Conservation (phyloP, 805 yeast species). For the Candida germanica region DNA sequence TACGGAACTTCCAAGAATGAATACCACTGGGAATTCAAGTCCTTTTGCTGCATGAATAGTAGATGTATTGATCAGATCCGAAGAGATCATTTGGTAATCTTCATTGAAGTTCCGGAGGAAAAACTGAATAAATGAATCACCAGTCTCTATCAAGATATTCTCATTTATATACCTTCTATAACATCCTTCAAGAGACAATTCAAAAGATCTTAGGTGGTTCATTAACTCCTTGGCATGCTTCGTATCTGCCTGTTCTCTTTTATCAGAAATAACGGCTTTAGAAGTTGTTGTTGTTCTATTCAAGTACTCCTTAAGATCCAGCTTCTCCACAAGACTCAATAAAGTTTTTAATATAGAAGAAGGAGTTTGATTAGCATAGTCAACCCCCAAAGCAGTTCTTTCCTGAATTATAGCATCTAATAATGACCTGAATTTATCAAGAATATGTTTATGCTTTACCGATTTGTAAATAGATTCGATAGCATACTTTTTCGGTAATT, state of each 20-base stretch:
- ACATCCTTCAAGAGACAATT: constrained; percentile 17
- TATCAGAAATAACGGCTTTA: too few relatives aligned
- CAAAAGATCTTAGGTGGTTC: constrained; percentile 18
- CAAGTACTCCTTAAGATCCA: constrained; percentile 31
- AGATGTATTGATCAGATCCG: constrained; percentile 48
- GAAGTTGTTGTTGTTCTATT: too few relatives aligned
- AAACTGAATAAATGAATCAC: constrained; percentile 31
- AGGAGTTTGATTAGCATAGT: constrained; percentile 29
- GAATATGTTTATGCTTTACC: not conserved
- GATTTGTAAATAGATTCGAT: constrained; percentile 7
- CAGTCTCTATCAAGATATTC: constrained; percentile 2
- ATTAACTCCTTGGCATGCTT: constrained; percentile 11
- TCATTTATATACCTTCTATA: constrained; percentile 11
- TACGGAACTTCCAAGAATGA: constrained; percentile 30
- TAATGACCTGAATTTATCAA: constrained; percentile 4
- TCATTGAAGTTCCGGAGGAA: constrained; percentile 42
- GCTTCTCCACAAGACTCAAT: constrained; percentile 25
- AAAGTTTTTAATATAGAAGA: constrained; percentile 31
- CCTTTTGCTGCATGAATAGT: constrained; percentile 79
- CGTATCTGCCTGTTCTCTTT: too few relatives aligned
- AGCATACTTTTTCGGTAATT: constrained; percentile 12
- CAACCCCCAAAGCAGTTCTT: constrained; percentile 13
- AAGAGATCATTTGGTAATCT: constrained; percentile 24
- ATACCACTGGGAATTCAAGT: constrained; percentile 67
- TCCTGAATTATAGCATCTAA: constrained; percentile 16